Percentiles rank a stretch among this genome's conserved stretches.
These are phyloP conservation scores for Clitopilus hobsonii DNA, from an alignment of 768 basidiomycete species.

Conservation along the genomic window DNA sequence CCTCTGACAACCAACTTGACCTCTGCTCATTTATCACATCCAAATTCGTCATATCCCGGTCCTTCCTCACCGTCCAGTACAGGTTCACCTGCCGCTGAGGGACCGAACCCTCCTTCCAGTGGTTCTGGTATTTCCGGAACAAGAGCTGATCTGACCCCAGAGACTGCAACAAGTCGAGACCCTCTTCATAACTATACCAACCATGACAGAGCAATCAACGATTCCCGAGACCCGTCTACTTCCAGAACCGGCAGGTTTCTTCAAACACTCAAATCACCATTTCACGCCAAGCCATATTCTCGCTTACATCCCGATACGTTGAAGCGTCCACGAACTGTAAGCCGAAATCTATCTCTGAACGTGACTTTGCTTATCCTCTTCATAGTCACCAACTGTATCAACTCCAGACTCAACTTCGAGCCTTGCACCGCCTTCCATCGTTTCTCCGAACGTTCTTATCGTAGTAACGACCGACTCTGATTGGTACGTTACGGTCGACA, in stretches of 20 bases:
- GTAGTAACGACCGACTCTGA: constrained; percentile 79
- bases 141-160: constrained; percentile 33
- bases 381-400: constrained; percentile 36
- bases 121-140: constrained; percentile 52
- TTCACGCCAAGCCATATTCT: constrained; percentile 19
- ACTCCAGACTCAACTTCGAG: constrained; percentile 29
- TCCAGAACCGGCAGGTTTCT: constrained; percentile 29
- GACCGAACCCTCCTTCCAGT: constrained; percentile 68
- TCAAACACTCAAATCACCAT: constrained; percentile 27
- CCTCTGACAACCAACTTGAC: constrained; percentile 29
- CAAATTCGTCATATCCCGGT: constrained; percentile 44
- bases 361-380: constrained; percentile 7
- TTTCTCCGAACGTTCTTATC: constrained; percentile 42
- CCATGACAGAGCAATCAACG: constrained; percentile 8
- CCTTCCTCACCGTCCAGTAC: constrained; percentile 69
- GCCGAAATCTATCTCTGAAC: constrained; percentile 18
- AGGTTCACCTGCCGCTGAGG: constrained; percentile 55
- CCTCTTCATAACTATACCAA: constrained; percentile 12
- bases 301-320: constrained; percentile 4
- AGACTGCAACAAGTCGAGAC: constrained; percentile 30
- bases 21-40: constrained; percentile 24
- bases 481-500: constrained; percentile 66
- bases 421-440: constrained; percentile 20
- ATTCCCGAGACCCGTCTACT: constrained; percentile 16
- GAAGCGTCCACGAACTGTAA: constrained; percentile 31